Conservation (phyloP, 169 alveolate genomes). For the Eimeria acervulina region DNA sequence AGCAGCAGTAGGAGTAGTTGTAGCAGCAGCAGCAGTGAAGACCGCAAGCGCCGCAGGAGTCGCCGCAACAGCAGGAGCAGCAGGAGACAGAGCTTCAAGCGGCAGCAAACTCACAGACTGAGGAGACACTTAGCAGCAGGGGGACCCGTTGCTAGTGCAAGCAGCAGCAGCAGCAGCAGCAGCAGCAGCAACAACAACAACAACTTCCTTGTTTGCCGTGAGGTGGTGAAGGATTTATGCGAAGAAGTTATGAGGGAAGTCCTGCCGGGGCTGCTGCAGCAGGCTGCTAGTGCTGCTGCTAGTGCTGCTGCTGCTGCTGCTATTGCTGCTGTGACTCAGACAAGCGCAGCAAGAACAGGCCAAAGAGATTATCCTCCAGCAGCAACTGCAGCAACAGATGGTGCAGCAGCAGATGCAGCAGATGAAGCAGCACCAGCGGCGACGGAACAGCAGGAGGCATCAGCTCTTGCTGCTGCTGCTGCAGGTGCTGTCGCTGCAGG, state of each 20-base stretch:
- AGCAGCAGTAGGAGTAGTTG: not conserved
- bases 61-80: not conserved
- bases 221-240: not conserved
- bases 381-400: not conserved
- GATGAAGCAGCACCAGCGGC: not conserved
- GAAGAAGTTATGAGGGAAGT: slow-evolving; percentile 3
- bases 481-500: no score
- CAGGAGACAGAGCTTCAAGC: not conserved
- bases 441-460: not conserved
- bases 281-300: slow-evolving; percentile 24
- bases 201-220: not conserved
- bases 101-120: not conserved
- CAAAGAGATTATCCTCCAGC: not conserved
- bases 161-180: not conserved
- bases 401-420: not conserved
- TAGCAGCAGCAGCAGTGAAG: not conserved
- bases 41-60: not conserved
- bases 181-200: not conserved
- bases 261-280: slow-evolving; percentile 31
- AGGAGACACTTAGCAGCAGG: not conserved
- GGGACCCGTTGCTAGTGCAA: not conserved
- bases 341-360: not conserved
- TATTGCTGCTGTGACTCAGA: slow-evolving; percentile 4
- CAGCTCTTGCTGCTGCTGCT: not conserved
- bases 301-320: slow-evolving; percentile 35